Evolutionary conservation across 805 yeast species (phyloP), one percentile per base, ranked within the genome.

Genomic region (Saccharomycopsis fibuligera): DNA sequence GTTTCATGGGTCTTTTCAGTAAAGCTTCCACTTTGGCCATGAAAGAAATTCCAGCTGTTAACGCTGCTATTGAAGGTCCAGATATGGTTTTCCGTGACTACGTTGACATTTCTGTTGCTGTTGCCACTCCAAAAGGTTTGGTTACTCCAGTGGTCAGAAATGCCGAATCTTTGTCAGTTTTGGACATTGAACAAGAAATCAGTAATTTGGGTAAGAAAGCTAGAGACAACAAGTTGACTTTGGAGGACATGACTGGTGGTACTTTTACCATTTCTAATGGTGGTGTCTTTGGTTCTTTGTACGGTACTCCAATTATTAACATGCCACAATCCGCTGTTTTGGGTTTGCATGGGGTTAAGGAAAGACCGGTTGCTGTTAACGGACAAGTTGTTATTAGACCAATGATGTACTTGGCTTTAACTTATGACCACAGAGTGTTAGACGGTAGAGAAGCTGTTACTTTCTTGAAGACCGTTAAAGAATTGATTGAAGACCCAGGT

Each of bases 201-300:
- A 66, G 79, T 49, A 69, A 72, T 59, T 75, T 93, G 62, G 93
- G 97, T 70, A 74, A 73, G 64, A 91, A 88, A 74, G 99, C 99
- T 55, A 86, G 98, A 70, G 98, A 91, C 66, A 93, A 93, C 63
- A 90, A 93, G 73, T 78, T 93, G 64, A 87, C 97, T 48, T 72
- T 93, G 57, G 99, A 93, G 75, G 99, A 93, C 69, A 91, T 93
- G 98, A 79, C 96, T 54, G 99, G 99, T 68, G 99, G 99, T 69
- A 90, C 98, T 53, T 90, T 93, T 77, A 93, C 99, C 63, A 93
- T 93, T 62, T 93, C 98, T 48, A 93, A 93, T 74, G 99, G 99
- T 68, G 99, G 99, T 69, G 96, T 93, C 50, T 93, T 93, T 63
- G 99, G 99, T 56, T 93, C 98, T 23, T 75, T 93, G 58, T 88